Evolutionary conservation across 2,329 filamentous ascomycete genomes (phyloP), one percentile per base, ranked within the genome.

Genomic region (Fonsecaea nubica): DNA sequence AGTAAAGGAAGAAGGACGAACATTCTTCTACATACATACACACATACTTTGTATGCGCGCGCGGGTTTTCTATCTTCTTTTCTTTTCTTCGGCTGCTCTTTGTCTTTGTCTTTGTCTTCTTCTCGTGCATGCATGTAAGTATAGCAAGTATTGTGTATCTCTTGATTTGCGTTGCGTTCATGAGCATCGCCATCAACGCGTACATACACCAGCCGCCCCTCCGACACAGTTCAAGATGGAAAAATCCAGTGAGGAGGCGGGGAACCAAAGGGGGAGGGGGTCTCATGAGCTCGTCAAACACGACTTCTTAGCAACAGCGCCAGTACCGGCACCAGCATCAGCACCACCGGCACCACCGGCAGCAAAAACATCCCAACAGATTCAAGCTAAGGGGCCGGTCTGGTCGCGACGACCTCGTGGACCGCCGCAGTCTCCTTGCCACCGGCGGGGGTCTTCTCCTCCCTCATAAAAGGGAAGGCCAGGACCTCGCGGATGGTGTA

Each of bases 381-480:
- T 15, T 48, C 30, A 25, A 25, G 25, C 25, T 25, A 59, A 21
- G 57, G 57, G 12, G 7, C 15, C 12, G 57, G 57, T 7, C 40
- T 48, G 2, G 58, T 61, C 5, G 58, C 58, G 1, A 32, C 13
- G 32, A 61, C 10, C 33, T 61, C 58, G 45, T 91, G 89, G 1
- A 87, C 89, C 12, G 87, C 87, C 67, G 81, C 77, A 57, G 65
- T 52, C 64, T 69, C 70, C 42, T 72, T 68, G 75, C 78, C 80
- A 67, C 72, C 65, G 67, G 79, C 77, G 25, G 45, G 21, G 35
- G 58, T 77, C 70, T 84, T 82, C 75, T 94, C 91, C 58, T 94
- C 91, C 87, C 96, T 97, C 92, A 99, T 97, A 82, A 97, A 94
- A 10, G 95, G 95, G 88, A 99, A 99, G 8, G 94, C 89, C 69